phyloP scores from a whole-genome alignment of 345 rosid genomes.

The Sapria himalayana region DNA sequence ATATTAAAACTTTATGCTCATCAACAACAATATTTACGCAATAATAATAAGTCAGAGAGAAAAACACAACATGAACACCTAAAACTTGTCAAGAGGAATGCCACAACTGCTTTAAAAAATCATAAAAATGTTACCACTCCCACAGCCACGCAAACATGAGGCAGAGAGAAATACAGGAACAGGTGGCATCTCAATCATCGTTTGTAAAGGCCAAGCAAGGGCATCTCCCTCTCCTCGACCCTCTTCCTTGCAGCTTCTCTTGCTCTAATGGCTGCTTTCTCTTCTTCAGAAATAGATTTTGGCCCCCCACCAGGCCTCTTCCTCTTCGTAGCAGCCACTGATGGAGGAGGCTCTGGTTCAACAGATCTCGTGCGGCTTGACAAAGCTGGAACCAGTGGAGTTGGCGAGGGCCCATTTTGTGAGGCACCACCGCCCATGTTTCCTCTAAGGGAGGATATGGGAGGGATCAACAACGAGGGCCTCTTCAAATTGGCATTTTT shows the following conservation, averaged over 20 bases:
- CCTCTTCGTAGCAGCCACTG: conserved; percentile 42
- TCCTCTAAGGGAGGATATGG: conserved; percentile 13
- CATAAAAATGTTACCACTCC: no score
- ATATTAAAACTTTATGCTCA: no score
- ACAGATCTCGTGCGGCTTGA: conserved; percentile 41
- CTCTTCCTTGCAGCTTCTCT: conserved; percentile 93
- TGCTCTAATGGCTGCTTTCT: conserved; percentile 63
- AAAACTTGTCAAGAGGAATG: no score
- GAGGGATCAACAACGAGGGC: conserved; percentile 14
- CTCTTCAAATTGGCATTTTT: conserved; percentile 21
- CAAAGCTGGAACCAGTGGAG: conserved; percentile 38
- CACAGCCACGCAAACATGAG: no score
- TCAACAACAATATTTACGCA: no score
- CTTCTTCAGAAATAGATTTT: conserved; percentile 49
- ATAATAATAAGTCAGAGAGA: no score
- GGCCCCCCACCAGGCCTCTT: conserved; percentile 47
- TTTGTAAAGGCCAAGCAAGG: conserved; percentile 72
- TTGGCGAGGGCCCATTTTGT: conserved; percentile 26
- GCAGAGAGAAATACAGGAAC: no score
- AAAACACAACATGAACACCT: no score
- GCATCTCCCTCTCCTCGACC: conserved; percentile 76
- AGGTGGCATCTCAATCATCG: conserved; percentile 28
- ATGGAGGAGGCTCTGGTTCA: conserved; percentile 57
- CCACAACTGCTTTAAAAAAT: no score
- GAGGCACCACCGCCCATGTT: conserved; percentile 13